Evolutionary conservation across 192 early-diverging fungal species (phyloP), one percentile per base, ranked within the genome.

Genomic region (Obelidium mucronatum): DNA sequence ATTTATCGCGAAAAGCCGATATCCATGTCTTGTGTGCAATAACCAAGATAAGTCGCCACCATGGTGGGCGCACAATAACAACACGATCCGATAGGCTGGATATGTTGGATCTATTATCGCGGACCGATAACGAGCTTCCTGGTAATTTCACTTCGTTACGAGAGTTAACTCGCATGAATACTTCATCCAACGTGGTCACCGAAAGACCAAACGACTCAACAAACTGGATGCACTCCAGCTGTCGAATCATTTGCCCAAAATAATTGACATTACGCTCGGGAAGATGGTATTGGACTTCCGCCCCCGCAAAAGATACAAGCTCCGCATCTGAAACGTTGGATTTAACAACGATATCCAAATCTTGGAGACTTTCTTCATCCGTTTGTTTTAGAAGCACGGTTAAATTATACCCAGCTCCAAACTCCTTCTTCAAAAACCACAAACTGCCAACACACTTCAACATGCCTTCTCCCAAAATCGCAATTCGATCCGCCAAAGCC

Each of bases 401-500:
- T 22, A 91, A 65, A 1, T 72, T 76, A 78, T 91, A 92, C 0
- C 90, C 90, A 26, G 78, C 40, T n/a, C 89, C 88, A 75, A 89
- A 86, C 44, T 80, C 71, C 33, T 75, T 74, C 60, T 90, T 92
- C 59, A 92, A 73, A 54, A 87, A 91, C 42, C 89, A 33, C 13
- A 82, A 78, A 26, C 82, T 88, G 19, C 91, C 91, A 24, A 79
- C 42, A 5, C 81, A 83, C 58, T 84, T 77, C 1, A 92, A 60
- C 42, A 81, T 31, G n/a, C 91, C 91, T 3, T 72, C 54, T 1
- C 60, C 68, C 39, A 91, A 54, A 66, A 91, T 86, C 2, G 81
- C 82, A 31, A 90, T 81, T 2, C 82, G 75, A 73, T 87, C 85
- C 28, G 67, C 60, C 5, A 87, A 67, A 6, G 78, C 78, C 37